Conservation (phyloP, 345 rosid species). For the Salix exigua region DNA sequence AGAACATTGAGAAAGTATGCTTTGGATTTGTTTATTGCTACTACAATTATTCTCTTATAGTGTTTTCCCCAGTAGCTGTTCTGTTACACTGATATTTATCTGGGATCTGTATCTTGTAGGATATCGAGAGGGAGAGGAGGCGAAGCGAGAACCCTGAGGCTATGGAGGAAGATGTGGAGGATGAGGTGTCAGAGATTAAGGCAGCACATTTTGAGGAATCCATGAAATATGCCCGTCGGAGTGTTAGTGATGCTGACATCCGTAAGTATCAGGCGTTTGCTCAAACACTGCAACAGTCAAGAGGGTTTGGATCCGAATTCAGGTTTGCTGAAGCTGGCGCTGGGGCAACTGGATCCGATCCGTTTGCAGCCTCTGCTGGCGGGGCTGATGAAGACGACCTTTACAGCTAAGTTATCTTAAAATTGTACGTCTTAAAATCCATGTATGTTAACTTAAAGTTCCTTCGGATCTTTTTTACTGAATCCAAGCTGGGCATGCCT, state of each 20-base stretch:
- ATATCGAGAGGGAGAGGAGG: slow-evolving; percentile 86
- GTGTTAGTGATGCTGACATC: slow-evolving; percentile 92
- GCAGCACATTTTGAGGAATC: slow-evolving; percentile 90
- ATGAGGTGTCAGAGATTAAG: slow-evolving; percentile 80
- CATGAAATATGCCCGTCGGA: slow-evolving; percentile 84
- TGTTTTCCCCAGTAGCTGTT: neutral
- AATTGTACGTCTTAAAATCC: neutral
- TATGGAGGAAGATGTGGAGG: slow-evolving; percentile 85
- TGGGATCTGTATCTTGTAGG: slow-evolving; percentile 31
- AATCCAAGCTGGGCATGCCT: neutral
- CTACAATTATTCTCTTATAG: neutral
- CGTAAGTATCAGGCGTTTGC: slow-evolving; percentile 95
- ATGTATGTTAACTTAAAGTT: neutral
- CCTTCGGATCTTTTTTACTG: neutral
- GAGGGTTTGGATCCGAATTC: slow-evolving; percentile 84
- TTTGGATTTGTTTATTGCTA: neutral
- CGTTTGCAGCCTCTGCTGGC: slow-evolving; percentile 67
- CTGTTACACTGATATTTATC: neutral
- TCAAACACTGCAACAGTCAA: slow-evolving; percentile 87
- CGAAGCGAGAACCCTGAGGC: slow-evolving; percentile 82
- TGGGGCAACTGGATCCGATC: slow-evolving; percentile 48
- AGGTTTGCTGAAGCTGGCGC: slow-evolving; percentile 55
- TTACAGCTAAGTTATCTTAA: slow-evolving; percentile 49
- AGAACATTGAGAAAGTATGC: slow-evolving; percentile 83
- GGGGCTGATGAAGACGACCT: slow-evolving; percentile 82